phyloP scores from a whole-genome alignment of 345 rosid species.

The Camelina laxa region DNA sequence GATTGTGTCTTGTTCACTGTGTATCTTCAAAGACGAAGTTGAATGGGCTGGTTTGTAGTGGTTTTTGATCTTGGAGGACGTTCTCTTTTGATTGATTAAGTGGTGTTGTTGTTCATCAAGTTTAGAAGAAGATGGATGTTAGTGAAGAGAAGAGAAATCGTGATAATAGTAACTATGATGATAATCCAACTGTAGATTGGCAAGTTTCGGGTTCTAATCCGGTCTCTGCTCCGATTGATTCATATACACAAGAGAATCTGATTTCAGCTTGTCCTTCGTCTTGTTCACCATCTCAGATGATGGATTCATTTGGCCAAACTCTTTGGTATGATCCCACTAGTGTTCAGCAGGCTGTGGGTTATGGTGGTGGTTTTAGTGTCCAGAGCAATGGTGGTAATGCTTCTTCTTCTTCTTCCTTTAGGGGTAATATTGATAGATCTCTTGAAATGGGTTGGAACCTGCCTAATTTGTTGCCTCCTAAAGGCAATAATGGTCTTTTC shows the following conservation, averaged over 20 bases:
- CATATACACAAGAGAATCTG: slow-evolving; percentile 57
- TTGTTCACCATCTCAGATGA: slow-evolving; percentile 73
- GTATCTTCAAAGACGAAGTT: slow-evolving; percentile 10
- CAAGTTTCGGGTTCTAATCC: slow-evolving; percentile 56
- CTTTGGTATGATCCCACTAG: slow-evolving; percentile 71
- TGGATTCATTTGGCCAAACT: slow-evolving; percentile 63
- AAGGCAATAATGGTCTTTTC: slow-evolving; percentile 60
- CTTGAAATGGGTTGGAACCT: slow-evolving; percentile 78
- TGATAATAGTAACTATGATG: slow-evolving; percentile 47
- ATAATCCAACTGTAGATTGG: slow-evolving; percentile 62
- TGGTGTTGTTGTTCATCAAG: slow-evolving; percentile 26
- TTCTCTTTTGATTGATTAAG: not conserved
- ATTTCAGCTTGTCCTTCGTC: slow-evolving; percentile 60
- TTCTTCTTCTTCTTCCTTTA: slow-evolving; percentile 45
- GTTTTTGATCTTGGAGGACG: slow-evolving; percentile 34
- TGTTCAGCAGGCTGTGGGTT: slow-evolving; percentile 66
- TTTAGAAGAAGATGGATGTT: slow-evolving; percentile 59
- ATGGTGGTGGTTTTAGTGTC: slow-evolving; percentile 59
- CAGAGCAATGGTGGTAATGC: slow-evolving; percentile 44
- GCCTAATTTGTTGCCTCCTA: slow-evolving; percentile 56
- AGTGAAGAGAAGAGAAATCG: slow-evolving; percentile 66
- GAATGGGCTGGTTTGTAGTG: slow-evolving; percentile 31
- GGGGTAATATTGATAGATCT: slow-evolving; percentile 58
- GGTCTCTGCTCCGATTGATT: slow-evolving; percentile 54
- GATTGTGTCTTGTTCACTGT: slow-evolving; percentile 24